Evolutionary conservation across 129 eudicot genomes (phyloP).

Genomic region (Flaveria linearis): DNA sequence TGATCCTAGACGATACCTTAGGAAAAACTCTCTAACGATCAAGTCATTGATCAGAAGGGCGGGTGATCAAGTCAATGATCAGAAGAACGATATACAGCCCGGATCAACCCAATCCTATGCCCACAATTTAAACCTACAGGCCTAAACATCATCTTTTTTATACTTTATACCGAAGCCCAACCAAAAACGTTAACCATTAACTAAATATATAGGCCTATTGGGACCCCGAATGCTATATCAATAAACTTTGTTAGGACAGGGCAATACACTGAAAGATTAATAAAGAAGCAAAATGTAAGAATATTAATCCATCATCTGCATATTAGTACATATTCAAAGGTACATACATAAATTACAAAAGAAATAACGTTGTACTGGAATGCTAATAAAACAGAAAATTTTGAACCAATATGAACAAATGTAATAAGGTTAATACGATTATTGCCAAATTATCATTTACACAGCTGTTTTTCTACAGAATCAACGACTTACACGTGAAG

Average conservation of each 20-base stretch:
- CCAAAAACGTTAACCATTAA: neutral
- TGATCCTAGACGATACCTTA: too few species aligned
- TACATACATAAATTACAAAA: slow-evolving; percentile 1
- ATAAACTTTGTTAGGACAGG: too few species aligned
- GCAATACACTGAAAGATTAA: too few species aligned
- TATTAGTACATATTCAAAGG: neutral
- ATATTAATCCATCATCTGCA: neutral
- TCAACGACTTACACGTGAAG: neutral
- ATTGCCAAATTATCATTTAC: neutral
- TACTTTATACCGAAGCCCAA: neutral
- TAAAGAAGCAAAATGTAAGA: neutral
- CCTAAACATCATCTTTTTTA: too few species aligned
- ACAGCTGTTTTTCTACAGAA: slow-evolving; percentile 21
- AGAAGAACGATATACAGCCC: too few species aligned
- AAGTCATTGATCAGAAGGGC: too few species aligned
- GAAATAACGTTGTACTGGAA: neutral
- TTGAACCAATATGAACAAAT: neutral
- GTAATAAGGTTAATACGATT: neutral
- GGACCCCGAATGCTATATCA: neutral
- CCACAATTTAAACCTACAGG: too few species aligned
- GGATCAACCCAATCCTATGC: too few species aligned
- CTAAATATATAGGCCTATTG: neutral
- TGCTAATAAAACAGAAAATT: neutral
- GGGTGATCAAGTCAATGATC: too few species aligned
- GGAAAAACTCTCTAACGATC: too few species aligned